Evolutionary conservation across 139 green algal genomes (phyloP), one percentile per base, ranked within the genome.

Genomic region (Microglena sp.): DNA sequence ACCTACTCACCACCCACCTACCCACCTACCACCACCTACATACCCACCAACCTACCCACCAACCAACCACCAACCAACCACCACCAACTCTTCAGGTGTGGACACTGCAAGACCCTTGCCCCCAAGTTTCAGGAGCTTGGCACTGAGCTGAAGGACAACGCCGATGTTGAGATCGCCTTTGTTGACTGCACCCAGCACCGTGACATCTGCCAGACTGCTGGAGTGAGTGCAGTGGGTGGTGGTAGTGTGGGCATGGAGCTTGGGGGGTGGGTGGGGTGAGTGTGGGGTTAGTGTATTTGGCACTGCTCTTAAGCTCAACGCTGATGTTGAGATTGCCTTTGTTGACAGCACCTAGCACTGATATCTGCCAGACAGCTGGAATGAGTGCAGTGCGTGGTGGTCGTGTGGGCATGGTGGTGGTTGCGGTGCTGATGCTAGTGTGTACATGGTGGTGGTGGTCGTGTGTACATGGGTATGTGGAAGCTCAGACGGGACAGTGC

Each of bases 71-170:
- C 30, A 18, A 59, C 15, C 11, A 59, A n/a, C 50, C 11, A 32
- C 22, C 21, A 11, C 15, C 11, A 11, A 6, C 18, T 22, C 32
- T 45, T 28, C 55, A 5, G 45, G 66, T 27, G 64, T 86, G 82
- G 82, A 3, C 83, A 89, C 76, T 89, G 83, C 80, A 89, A 89
- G 83, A 72, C 74, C 31, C 71, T 89, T 21, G 83, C 76, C 0
- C 46, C 59, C 24, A 75, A 72, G 15, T 89, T 80, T 80, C 69
- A 73, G 53, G 68, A 86, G 60, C 69, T 89, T 21, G 80, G 57
- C 11, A 66, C 66, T 5, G 55, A 46, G 0, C 70, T 76, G 29
- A 78, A 83, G 60, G 63, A 58, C 34, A 34, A 71, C 24, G 1
- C 56, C 18, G 62, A 62, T 28, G 69, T 89, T 28, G 40, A 43